Base-by-base conservation (phyloP, 2,329 filamentous ascomycete species). In the Cadophora gregata region DNA sequence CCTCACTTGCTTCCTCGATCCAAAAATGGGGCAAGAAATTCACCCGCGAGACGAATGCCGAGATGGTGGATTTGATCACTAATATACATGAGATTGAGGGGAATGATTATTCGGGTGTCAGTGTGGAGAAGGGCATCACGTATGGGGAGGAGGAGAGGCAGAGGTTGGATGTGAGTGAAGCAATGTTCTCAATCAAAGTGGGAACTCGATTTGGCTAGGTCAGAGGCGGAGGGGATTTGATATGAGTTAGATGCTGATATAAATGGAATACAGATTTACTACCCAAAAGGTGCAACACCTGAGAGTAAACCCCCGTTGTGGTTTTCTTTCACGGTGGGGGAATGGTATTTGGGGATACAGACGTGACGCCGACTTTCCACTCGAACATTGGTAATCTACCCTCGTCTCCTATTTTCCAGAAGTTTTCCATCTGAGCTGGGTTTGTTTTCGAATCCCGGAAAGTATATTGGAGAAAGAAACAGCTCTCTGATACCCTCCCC, bases 311-410 rank as follows among this genome's bases (percentile, higher is more conserved):
- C 6, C 61, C 61, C 25, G 50, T 56, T 9, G 50, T 56, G 36
- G 36, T 63, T 5, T 63, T 63, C 24, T 63, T 63, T 33, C 50
- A 56, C n/a, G 61, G 61, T n/a, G 61, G 61, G 14, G 61, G 61
- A 6, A 27, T 63, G 24, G 48, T 63, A 14, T 24, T 36, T 16
- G 61, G 61, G 1, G 50, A 63, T 21, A 63, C 33, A 19, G 50
- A 63, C 7, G 53, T 63, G 9, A 42, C 61, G 38, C 48, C 61
- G 24, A 8, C 29, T 27, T 42, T 63, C 12, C 36, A 63, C 38
- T 50, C 21, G 4, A 24, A 63, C 27, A 55, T 63, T 14, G 61
- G 61, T 63, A 55, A 5, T 33, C 3, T 16, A 7, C 33, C 24
- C 31, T 42, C 21, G 12, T 25, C 16, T 36, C 14, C 16, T 16